Base-by-base conservation (phyloP, 192 early-diverging fungal genomes). In the Coemansia sp. region DNA sequence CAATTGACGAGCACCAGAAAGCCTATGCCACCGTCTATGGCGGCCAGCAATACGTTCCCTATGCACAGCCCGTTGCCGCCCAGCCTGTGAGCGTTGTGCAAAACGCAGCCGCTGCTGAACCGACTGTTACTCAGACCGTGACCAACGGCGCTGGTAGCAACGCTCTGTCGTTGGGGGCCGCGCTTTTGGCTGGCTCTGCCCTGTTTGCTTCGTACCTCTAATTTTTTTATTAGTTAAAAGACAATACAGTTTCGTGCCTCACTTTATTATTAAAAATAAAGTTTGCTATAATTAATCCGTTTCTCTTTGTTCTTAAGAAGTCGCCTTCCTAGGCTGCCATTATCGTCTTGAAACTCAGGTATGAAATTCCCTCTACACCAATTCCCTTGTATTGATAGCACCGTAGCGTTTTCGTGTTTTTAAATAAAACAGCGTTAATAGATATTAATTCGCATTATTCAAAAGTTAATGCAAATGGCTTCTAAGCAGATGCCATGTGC, bases 101-200 rank as follows among this genome's bases (percentile, higher is more conserved):
- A 57, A 70, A 70, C 46, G 70, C 70, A 0, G 74, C 56, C 7
- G 16, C 30, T 8, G 59, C 42, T 1, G 67, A 77, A 46, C 54
- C 62, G 55, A 71, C 68, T 20, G 68, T 70, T 33, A 78, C 74
- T 14, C 53, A 57, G 31, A 78, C 74, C 30, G 45, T 51, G 10
- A 68, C 54, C 23, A 68, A 55, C 50, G 74, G 74, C 11, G 74
- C 74, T 1, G 38, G 37, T 13, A 64, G 57, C 74, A 78, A 58
- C 39, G 55, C 50, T 39, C 11, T 70, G 37, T 70, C 67, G 7
- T 43, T 70, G 44, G 60, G 67, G 14, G 59, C 67, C 1, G 67
- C 35, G 26, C 51, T 61, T 36, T 39, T 69, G 16, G 55, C 59
- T 9, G 67, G 67, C n/a, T 26, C 59, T 10, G 62, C 62, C 13